Evolutionary conservation across 1,284 basidiomycete species (phyloP).

Genomic region (Marasmius fiardii): DNA sequence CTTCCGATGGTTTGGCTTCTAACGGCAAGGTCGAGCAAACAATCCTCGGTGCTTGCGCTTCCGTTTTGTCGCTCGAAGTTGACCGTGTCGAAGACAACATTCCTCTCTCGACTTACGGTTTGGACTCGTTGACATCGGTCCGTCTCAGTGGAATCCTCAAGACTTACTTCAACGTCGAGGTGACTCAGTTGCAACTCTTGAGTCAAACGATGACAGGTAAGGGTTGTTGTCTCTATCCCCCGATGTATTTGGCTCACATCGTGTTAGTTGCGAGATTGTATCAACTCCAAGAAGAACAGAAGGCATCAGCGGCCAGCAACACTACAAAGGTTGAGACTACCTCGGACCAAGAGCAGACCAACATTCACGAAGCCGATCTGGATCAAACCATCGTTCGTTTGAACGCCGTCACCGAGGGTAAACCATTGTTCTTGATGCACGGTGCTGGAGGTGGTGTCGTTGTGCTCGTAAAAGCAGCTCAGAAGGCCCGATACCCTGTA

Average conservation of each 20-base stretch:
- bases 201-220: conserved; percentile 4
- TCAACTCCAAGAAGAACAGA: conserved; percentile 2
- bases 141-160: conserved; percentile 5
- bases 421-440: conserved; percentile 7
- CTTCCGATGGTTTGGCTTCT: neutral
- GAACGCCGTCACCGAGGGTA: conserved; percentile 2
- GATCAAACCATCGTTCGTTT: conserved; percentile 4
- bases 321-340: neutral
- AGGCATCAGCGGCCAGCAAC: neutral
- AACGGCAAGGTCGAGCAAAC: neutral
- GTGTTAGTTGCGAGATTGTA: neutral
- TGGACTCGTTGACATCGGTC: conserved; percentile 3
- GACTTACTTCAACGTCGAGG: conserved; percentile 1
- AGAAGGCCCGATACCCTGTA: conserved; percentile 1
- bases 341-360: neutral
- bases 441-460: conserved; percentile 8
- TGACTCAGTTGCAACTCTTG: conserved; percentile 3
- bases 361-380: conserved; percentile 8
- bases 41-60: neutral
- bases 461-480: conserved; percentile 1
- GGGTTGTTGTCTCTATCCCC: neutral
- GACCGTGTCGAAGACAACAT: conserved; percentile 2
- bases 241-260: neutral
- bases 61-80: neutral
- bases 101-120: conserved; percentile 1